Conservation (phyloP, 768 basidiomycete genomes). For the Tulasnella sp. region DNA sequence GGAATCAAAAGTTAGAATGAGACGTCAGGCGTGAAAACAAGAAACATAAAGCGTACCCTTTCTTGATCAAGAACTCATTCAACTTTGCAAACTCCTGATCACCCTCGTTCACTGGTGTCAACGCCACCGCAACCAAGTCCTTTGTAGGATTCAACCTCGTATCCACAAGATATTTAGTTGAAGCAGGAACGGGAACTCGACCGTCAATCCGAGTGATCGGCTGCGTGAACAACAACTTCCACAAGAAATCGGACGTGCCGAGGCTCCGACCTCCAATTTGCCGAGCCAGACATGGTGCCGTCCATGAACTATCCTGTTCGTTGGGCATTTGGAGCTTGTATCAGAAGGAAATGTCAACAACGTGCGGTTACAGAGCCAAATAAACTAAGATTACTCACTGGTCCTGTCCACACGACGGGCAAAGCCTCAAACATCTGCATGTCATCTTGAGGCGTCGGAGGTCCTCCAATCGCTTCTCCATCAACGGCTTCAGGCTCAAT, state of each 20-base stretch:
- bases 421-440: conserved; percentile 53
- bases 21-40: neutral
- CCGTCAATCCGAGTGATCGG: conserved; percentile 73
- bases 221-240: conserved; percentile 72
- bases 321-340: conserved; percentile 72
- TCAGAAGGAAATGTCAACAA: conserved; percentile 24
- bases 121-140: conserved; percentile 74
- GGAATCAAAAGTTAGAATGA: conserved; percentile 35
- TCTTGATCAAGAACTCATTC: conserved; percentile 62
- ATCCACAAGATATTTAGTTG: conserved; percentile 71
- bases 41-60: conserved; percentile 52
- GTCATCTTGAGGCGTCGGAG: conserved; percentile 37
- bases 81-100: conserved; percentile 57
- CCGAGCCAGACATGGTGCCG: conserved; percentile 55
- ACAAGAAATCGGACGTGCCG: conserved; percentile 54
- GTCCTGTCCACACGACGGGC: conserved; percentile 68
- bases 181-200: conserved; percentile 71
- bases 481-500: neutral
- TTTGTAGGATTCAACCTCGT: conserved; percentile 71
- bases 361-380: neutral
- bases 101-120: conserved; percentile 51
- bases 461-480: conserved; percentile 32
- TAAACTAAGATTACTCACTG: conserved; percentile 45
- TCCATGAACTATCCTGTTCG: conserved; percentile 53
- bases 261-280: conserved; percentile 75